Evolutionary conservation across 1,139 yeast genomes (phyloP).

Genomic region (Debaryomyces robertsiae): DNA sequence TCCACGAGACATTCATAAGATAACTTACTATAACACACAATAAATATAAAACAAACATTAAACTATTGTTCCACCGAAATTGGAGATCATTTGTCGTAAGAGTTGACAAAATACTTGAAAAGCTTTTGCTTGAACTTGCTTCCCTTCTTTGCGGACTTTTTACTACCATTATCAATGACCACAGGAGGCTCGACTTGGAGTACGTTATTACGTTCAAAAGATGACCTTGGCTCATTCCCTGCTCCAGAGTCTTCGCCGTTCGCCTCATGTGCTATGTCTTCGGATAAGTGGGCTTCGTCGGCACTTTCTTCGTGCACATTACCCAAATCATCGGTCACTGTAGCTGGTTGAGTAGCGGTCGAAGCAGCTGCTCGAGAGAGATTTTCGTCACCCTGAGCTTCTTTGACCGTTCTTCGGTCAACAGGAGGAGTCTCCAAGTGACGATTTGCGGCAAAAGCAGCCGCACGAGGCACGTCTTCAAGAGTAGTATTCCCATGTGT

Average conservation of each 20-base stretch:
- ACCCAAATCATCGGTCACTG: not conserved
- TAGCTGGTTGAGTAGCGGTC: not conserved
- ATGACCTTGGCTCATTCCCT: not conserved
- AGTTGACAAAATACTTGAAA: conserved; percentile 39
- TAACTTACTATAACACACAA: not conserved
- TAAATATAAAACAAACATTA: conserved; percentile 1
- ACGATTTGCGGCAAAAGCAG: not conserved
- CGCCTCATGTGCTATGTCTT: not conserved
- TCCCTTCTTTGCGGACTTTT: conserved; percentile 17
- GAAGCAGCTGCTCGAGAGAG: not conserved
- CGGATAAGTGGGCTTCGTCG: not conserved
- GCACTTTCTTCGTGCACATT: not conserved
- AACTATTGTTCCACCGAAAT: not conserved
- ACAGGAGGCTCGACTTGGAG: conserved; percentile 2
- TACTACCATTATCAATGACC: not conserved
- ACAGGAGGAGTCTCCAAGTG: not conserved
- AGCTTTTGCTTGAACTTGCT: conserved; percentile 36
- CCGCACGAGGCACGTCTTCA: not conserved
- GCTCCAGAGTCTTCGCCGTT: not conserved
- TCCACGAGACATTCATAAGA: too few relatives aligned
- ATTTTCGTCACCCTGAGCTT: not conserved
- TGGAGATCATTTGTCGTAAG: conserved; percentile 24
- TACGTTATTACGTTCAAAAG: not conserved
- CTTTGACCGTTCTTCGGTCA: not conserved
- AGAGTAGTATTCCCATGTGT: not conserved